Evolutionary conservation across 768 basidiomycete genomes (phyloP), one percentile per base, ranked within the genome.

Genomic region (Amanita molliuscula): DNA sequence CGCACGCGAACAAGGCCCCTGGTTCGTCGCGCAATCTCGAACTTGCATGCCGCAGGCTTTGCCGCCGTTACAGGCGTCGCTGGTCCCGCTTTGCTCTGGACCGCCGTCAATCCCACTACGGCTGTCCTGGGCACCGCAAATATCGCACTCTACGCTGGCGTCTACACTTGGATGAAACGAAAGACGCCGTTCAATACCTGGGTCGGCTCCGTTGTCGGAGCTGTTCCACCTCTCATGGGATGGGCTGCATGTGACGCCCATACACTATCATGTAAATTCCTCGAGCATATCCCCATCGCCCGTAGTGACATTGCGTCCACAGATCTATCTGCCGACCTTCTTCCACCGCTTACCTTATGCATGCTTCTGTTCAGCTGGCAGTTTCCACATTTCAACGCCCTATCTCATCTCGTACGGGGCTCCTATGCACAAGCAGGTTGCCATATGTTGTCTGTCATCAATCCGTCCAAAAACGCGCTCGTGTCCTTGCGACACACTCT

Each of bases 321-420:
- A 25, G 75, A 76, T n/a, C 60, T 78, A 44, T 69, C 84, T 45
- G 80, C 94, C 62, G 93, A 89, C 61, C 83, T 92, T 0, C 76
- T 96, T 36, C 79, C 86, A 0, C 84, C 92, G 0, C 66, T 88
- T 51, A 80, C 84, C 2, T 71, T 99, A 2, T 90, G 88, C 68
- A 74, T 84, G 66, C 66, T 98, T 42, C 76, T 96, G 7, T 99
- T 83, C 70, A 87, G 86, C 53, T 99, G 95, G 95, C 96, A 99
- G 62, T 98, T 98, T 68, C 94, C 95, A 31, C 95, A 99, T 65
- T 98, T 99, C 71, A 97, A 94, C 65, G 66, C 91, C 1, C 73
- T 99, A n/a, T 83, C 93, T 6, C 79, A 96, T 65, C 71, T 94
- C 44, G 77, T 94, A 7, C 81, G 94, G 33, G 80, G 77, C 8